A percentile compares a stretch with the other conserved stretches of the same genome.
These are phyloP conservation scores for Penicillium soppii DNA, from an alignment of 495 filamentous ascomycete species.

Conservation along the genomic window DNA sequence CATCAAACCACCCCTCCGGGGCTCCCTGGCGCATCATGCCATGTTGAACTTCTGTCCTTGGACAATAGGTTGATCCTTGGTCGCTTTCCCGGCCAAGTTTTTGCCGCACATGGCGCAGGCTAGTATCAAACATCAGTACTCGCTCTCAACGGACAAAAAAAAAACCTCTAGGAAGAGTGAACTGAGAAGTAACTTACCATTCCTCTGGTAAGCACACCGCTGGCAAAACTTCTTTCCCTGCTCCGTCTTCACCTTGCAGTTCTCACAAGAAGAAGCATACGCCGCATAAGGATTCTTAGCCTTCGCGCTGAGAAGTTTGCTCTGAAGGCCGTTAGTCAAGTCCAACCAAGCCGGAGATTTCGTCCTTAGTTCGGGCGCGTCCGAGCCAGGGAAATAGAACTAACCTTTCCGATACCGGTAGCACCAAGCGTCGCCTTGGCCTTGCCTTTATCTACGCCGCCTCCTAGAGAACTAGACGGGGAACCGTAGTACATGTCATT, in stretches of 20 bases:
- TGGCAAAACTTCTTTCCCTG: constrained; percentile 63
- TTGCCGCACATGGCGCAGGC: constrained; percentile 70
- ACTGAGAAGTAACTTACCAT: constrained; percentile 52
- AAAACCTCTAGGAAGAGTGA: not conserved
- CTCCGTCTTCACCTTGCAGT: constrained; percentile 65
- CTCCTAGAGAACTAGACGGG: constrained; percentile 56
- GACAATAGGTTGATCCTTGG: constrained; percentile 52
- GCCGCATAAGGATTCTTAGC: constrained; percentile 71
- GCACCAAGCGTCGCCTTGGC: constrained; percentile 37
- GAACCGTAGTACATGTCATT: constrained; percentile 72
- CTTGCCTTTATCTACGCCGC: constrained; percentile 52
- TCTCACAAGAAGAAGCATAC: constrained; percentile 59
- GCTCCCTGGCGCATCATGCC: constrained; percentile 44
- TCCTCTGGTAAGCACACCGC: constrained; percentile 63
- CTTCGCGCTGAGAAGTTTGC: constrained; percentile 64
- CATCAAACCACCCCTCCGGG: not conserved
- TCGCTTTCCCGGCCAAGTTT: constrained; percentile 45
- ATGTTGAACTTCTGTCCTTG: constrained; percentile 65
- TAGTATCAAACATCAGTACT: constrained; percentile 26
- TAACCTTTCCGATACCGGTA: constrained; percentile 40
- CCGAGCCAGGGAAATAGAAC: constrained; percentile 2
- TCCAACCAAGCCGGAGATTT: not conserved
- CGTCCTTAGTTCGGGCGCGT: not conserved
- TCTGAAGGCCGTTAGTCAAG: constrained; percentile 38
- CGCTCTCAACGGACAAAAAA: not conserved